Evolutionary conservation across 2,329 filamentous ascomycete species (phyloP), one percentile per base, ranked within the genome.

Genomic region (Stachybotrys chartarum): DNA sequence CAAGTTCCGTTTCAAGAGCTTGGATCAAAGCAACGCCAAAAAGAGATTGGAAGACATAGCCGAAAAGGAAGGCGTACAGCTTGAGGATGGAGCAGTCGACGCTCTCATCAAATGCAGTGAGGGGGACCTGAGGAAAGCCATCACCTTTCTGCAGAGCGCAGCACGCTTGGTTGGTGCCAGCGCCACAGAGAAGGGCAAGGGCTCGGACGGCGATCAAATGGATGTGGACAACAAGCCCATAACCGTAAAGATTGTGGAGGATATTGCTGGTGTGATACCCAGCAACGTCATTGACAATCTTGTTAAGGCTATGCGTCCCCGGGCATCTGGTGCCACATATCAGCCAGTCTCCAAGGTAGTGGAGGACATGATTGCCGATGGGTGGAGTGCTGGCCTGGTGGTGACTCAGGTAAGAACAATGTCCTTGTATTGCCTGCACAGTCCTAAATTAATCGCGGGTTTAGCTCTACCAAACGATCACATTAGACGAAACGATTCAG

Each of bases 1-100:
- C 72, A 99, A 99, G 74, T 99, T 99, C 70, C 82, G 94, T 35
- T 99, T 99, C 82, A 99, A 99, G 83, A 90, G 89, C 60, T 76
- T 99, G 60, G 93, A 97, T 69, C 88, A 92, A 65, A 84, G 83
- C 7, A 95, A 95, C 67, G 91, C 94, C 7, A 86, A 85, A 63
- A 83, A 80, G 66, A 79, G 95, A 54, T 75, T 99, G 12, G 83
- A 88, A 64, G 84, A 91, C 54, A 99, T 99, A 72, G 91, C 94
- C 1, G 74, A 78, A 54, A 78, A 85, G 49, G 94, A 99, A 71
- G 84, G 84, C 1, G 87, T 99, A 6, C 75, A 71, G 46, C 72
- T 97, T 35, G 90, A 91, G 58, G 79, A 86, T 10, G 92, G 91
- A 0, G 92, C 91, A 0, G 76, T 94, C 17, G 89, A 96, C 61